Evolutionary conservation across 148 eudicot species (phyloP).

Genomic region (Cornus controversa): DNA sequence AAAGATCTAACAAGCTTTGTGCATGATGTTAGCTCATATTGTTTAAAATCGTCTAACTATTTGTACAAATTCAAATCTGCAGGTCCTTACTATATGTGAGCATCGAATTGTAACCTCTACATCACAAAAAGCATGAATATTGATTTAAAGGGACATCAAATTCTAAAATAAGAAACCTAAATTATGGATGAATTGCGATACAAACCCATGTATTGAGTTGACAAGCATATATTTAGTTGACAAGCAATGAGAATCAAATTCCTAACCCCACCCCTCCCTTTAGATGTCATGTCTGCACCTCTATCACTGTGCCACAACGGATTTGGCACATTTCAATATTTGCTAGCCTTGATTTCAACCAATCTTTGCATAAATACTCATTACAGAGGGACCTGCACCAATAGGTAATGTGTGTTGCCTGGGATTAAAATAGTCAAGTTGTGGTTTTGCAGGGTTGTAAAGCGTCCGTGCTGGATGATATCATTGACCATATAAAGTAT

Average conservation of each 20-base stretch:
- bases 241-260: not conserved
- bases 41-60: not conserved
- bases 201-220: no score
- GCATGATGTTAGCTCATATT: not conserved
- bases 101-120: not conserved
- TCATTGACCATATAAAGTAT: conserved; percentile 38
- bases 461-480: conserved; percentile 29
- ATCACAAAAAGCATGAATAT: not conserved
- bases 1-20: not conserved
- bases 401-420: not conserved
- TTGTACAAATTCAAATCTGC: not conserved
- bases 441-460: conserved; percentile 32
- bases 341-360: not conserved
- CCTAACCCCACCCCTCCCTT: not conserved
- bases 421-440: not conserved
- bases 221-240: not conserved
- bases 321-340: not conserved
- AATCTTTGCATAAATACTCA: not conserved
- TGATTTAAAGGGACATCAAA: not conserved
- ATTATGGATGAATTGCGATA: not conserved
- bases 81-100: not conserved
- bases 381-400: not conserved
- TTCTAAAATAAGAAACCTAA: not conserved
- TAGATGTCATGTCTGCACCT: not conserved
- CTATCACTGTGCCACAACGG: not conserved